Conservation (phyloP, 2,329 filamentous ascomycete species). For the Sclerotinia sclerotiorum region DNA sequence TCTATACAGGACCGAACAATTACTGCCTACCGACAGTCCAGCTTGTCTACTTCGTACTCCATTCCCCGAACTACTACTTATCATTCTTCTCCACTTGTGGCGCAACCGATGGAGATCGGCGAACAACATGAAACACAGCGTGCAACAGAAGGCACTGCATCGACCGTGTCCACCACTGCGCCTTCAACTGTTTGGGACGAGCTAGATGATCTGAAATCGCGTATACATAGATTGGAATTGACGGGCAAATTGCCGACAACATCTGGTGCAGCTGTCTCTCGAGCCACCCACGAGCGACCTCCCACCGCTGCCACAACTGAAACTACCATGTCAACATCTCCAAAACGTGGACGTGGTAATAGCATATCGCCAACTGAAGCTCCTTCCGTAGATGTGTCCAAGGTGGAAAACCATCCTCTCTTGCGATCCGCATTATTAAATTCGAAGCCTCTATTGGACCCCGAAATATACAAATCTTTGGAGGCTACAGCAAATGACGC, state of each 20-base stretch:
- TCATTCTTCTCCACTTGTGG: slow-evolving; percentile 61
- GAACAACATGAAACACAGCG: slow-evolving; percentile 47
- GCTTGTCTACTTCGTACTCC: slow-evolving; percentile 36
- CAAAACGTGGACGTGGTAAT: slow-evolving; percentile 65
- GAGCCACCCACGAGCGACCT: slow-evolving; percentile 67
- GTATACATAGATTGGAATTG: slow-evolving; percentile 85
- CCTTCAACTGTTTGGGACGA: slow-evolving; percentile 98
- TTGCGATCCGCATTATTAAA: slow-evolving; percentile 79
- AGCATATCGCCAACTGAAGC: slow-evolving; percentile 48
- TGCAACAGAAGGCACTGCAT: slow-evolving; percentile 71
- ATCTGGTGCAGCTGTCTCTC: slow-evolving; percentile 74
- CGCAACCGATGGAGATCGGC: slow-evolving; percentile 46
- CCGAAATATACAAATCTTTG: slow-evolving; percentile 74
- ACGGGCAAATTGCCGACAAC: slow-evolving; percentile 84
- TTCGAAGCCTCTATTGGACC: slow-evolving; percentile 66
- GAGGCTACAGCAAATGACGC: slow-evolving; percentile 83
- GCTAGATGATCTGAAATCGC: slow-evolving; percentile 88
- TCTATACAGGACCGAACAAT: slow-evolving; percentile 31
- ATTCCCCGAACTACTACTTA: slow-evolving; percentile 36
- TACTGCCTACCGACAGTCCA: slow-evolving; percentile 40
- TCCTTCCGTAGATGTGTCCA: slow-evolving; percentile 44
- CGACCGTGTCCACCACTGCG: slow-evolving; percentile 81
- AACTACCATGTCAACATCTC: slow-evolving; percentile 87
- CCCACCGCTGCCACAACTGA: slow-evolving; percentile 87
- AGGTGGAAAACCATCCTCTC: slow-evolving; percentile 68